Evolutionary conservation across 306 rosid genomes (phyloP), one percentile per base, ranked within the genome.

Genomic region (Cucumis hystrix): DNA sequence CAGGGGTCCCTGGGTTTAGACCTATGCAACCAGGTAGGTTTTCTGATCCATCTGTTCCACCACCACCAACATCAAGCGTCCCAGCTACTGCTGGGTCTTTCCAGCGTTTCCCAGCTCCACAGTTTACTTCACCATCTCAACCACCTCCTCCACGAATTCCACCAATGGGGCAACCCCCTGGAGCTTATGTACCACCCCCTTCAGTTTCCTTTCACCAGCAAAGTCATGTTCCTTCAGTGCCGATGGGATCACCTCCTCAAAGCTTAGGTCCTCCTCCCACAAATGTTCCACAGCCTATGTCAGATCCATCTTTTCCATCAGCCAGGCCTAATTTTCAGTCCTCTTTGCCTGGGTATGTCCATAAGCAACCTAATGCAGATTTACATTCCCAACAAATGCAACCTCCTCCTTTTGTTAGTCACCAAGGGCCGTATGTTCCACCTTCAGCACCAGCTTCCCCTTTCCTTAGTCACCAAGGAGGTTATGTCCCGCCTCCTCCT

Each of bases 11-110:
- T 37, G 77, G 86, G 69, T 92, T 90, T 84, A 86, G 93, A 80
- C 90, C 92, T 82, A 75, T 82, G 25, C 87, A 86, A 10, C 93
- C 87, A 0, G 79, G 81, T 52, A 86, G 97, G 82, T 92, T 86
- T 77, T 87, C 79, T 80, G 97, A 92, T 82, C 99, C 97, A 14
- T 92, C 97, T 9, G 82, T 89, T 75, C 92, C 96, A 57, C 85
- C 87, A 41, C 93, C 88, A 17, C 88, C 87, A 59, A 13, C 86
- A 58, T 77, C 92, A 23, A 88, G 79, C 83, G 78, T 66, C 54
- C 89, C 90, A 0, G 87, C 91, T 3, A 12, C 81, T 49, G 77
- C 69, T 78, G 92, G 85, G 74, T 78, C 88, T 14, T 88, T 81
- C 81, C 91, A 89, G 85, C 89, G 77, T 20, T 87, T 88, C 77